These are phyloP conservation scores for Magnolia officinalis DNA, from an alignment of 164 flowering plant species.

Conservation along the genomic window DNA sequence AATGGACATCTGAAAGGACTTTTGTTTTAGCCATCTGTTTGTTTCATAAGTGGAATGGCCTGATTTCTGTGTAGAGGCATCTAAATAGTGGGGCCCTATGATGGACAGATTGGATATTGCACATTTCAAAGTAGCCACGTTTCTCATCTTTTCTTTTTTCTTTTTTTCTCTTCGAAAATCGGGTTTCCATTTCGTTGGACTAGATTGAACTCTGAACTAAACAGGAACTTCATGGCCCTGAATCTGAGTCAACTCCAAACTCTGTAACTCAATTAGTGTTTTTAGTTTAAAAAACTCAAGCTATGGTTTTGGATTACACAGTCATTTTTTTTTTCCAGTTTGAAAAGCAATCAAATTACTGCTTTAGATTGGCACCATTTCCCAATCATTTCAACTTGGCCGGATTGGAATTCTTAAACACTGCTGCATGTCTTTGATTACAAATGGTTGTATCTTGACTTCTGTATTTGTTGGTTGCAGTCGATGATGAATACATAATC, in stretches of 20 bases:
- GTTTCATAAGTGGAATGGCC: no score
- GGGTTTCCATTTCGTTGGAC: no score
- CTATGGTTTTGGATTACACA: not conserved
- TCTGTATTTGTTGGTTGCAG: slow-evolving; percentile 27
- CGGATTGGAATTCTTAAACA: not conserved
- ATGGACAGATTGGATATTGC: no score
- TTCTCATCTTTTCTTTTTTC: no score
- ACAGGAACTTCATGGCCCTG: not conserved
- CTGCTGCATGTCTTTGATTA: not conserved
- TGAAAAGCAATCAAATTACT: not conserved
- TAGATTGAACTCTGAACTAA: no score
- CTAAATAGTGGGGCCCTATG: no score
- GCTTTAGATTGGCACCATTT: not conserved
- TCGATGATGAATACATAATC: slow-evolving; percentile 85
- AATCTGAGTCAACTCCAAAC: not conserved
- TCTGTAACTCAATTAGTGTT: not conserved
- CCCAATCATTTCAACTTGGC: not conserved
- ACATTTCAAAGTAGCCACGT: no score
- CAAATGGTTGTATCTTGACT: not conserved
- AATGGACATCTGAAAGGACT: no score
- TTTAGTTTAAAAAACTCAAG: not conserved
- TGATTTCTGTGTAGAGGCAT: no score
- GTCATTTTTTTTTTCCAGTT: not conserved
- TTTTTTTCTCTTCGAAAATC: no score
- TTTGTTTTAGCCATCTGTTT: no score